Evolutionary conservation across 2,329 filamentous ascomycete species (phyloP).

Genomic region (Aspergillus fumigatus): DNA sequence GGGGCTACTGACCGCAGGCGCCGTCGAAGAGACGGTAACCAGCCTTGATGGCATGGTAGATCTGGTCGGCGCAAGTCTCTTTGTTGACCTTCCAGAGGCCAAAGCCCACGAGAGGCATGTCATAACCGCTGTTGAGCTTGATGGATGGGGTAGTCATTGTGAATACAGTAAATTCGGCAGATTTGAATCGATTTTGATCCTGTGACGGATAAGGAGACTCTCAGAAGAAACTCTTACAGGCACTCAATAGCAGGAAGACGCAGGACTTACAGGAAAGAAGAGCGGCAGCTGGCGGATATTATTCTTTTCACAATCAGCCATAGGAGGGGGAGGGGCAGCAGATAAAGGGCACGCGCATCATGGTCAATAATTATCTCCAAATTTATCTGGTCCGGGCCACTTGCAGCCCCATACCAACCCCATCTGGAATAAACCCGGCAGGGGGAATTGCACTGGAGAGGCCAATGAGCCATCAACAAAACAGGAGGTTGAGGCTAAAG

Average conservation of each 20-base stretch:
- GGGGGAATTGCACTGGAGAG: neutral
- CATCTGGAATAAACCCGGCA: neutral
- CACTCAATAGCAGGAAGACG: neutral
- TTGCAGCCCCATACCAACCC: neutral
- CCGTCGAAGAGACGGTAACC: slow-evolving; percentile 60
- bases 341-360: neutral
- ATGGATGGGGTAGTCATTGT: slow-evolving; percentile 5
- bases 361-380: neutral
- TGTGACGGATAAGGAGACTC: neutral
- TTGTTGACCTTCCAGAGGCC: slow-evolving; percentile 78
- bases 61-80: slow-evolving; percentile 65
- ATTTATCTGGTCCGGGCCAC: neutral
- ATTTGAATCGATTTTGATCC: neutral
- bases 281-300: neutral
- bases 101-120: slow-evolving; percentile 43
- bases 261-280: neutral
- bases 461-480: neutral
- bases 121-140: slow-evolving; percentile 25
- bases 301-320: neutral
- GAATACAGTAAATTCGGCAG: neutral
- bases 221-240: neutral
- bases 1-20: slow-evolving; percentile 47
- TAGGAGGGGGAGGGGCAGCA: neutral
- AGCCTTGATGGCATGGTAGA: slow-evolving; percentile 67
- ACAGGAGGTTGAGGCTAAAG: neutral